Conservation (phyloP, 2,329 filamentous ascomycete species). For the Aspergillus felis region DNA sequence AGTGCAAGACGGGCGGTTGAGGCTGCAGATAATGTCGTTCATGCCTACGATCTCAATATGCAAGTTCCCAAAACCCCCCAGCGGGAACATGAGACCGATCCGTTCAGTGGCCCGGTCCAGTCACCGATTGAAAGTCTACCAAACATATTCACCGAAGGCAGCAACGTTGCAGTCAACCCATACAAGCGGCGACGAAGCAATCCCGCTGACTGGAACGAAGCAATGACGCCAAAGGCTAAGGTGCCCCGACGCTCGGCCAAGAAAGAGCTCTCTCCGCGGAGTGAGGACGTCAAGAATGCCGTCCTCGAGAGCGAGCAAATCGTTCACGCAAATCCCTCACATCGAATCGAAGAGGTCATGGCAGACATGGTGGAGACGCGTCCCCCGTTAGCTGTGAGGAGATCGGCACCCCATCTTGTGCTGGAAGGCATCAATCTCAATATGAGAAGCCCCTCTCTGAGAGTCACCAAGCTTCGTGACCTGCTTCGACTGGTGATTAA, state of each 20-base stretch:
- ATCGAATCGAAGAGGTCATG: conserved; percentile 38
- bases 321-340: conserved; percentile 32
- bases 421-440: conserved; percentile 36
- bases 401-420: conserved; percentile 33
- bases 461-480: conserved; percentile 44
- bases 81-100: conserved; percentile 37
- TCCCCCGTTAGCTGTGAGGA: conserved; percentile 33
- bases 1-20: conserved; percentile 68
- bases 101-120: conserved; percentile 24
- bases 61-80: conserved; percentile 63
- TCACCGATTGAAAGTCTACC: conserved; percentile 33
- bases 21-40: conserved; percentile 70
- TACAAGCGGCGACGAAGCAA: conserved; percentile 45
- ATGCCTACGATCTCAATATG: conserved; percentile 73
- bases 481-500: conserved; percentile 45
- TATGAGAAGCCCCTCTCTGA: conserved; percentile 31
- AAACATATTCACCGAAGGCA: conserved; percentile 41
- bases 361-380: conserved; percentile 35
- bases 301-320: conserved; percentile 42
- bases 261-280: conserved; percentile 36
- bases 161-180: conserved; percentile 40
- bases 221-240: conserved; percentile 35
- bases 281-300: conserved; percentile 38
- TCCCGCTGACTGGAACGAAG: conserved; percentile 32
- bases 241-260: conserved; percentile 27